Conservation (phyloP, 345 rosid species). For the Salix udensis region DNA sequence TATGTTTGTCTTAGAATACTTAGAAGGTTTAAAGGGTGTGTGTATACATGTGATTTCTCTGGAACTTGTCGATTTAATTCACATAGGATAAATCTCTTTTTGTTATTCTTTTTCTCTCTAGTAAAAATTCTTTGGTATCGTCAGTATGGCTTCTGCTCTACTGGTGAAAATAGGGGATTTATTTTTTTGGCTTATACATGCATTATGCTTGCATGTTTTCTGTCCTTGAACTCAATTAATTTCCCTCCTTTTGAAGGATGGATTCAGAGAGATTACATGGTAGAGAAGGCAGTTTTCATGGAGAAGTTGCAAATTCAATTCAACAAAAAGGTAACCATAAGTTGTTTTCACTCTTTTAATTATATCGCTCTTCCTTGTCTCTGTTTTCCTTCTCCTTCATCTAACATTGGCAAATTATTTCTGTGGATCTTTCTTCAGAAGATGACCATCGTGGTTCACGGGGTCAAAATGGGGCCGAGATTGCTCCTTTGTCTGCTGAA, state of each 20-base stretch:
- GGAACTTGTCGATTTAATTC: background rate
- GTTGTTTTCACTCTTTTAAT: background rate
- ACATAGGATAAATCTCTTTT: background rate
- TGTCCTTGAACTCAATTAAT: background rate
- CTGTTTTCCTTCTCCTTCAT: background rate
- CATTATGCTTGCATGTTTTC: background rate
- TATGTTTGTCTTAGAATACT: background rate
- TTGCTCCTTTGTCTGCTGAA: slow-evolving; percentile 51
- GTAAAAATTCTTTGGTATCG: background rate
- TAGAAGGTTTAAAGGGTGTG: background rate
- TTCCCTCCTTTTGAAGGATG: slow-evolving; percentile 41
- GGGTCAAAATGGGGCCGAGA: slow-evolving; percentile 50
- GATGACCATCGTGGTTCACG: slow-evolving; percentile 38
- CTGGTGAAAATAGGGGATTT: background rate
- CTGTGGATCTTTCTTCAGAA: slow-evolving; percentile 28
- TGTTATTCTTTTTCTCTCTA: background rate
- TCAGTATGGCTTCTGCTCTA: background rate
- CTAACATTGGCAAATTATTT: background rate
- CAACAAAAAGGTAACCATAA: slow-evolving; percentile 44
- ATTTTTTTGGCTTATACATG: background rate
- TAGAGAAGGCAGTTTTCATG: slow-evolving; percentile 49
- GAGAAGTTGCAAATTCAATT: slow-evolving; percentile 37
- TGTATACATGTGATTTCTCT: background rate
- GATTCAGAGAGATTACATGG: slow-evolving; percentile 46
- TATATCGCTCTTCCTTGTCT: background rate